Conservation (phyloP, 164 flowering plant genomes). For the Macadamia tetraphylla region DNA sequence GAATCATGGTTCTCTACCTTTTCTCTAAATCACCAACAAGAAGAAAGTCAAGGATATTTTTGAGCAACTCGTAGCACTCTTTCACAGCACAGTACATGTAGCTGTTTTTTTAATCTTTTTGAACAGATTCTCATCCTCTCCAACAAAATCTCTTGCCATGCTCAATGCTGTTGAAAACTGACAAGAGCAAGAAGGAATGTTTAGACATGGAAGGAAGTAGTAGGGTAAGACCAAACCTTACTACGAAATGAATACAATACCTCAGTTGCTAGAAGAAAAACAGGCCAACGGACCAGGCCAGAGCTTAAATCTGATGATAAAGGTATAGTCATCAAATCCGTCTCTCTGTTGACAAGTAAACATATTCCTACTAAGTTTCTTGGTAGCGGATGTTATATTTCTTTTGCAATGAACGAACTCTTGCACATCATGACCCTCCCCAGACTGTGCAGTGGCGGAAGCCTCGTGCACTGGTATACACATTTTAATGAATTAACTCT, state of each 20-base stretch:
- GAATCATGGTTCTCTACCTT: slow-evolving; percentile 33
- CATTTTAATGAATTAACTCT: too few species aligned
- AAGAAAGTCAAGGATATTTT: slow-evolving; percentile 59
- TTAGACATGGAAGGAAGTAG: slow-evolving; percentile 1
- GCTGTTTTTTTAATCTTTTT: slow-evolving; percentile 55
- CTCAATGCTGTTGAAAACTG: slow-evolving; percentile 73
- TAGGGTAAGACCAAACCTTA: background rate
- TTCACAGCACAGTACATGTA: slow-evolving; percentile 71
- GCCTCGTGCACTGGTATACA: too few species aligned
- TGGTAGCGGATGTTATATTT: background rate
- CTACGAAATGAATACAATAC: slow-evolving; percentile 25
- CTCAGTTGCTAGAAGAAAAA: slow-evolving; percentile 84
- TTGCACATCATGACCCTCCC: too few species aligned
- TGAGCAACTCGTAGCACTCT: slow-evolving; percentile 78
- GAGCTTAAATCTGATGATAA: slow-evolving; percentile 47
- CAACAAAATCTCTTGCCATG: slow-evolving; percentile 70
- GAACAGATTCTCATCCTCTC: slow-evolving; percentile 56
- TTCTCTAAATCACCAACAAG: slow-evolving; percentile 70
- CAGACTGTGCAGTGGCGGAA: too few species aligned
- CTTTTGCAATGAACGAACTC: slow-evolving; percentile 1
- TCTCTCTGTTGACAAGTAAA: slow-evolving; percentile 47
- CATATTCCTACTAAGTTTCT: background rate
- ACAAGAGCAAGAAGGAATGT: slow-evolving; percentile 9
- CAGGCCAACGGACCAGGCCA: slow-evolving; percentile 69
- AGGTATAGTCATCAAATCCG: slow-evolving; percentile 85